Base-by-base conservation (phyloP, 116 monocot genomes). In the Dioscorea cayenensis region DNA sequence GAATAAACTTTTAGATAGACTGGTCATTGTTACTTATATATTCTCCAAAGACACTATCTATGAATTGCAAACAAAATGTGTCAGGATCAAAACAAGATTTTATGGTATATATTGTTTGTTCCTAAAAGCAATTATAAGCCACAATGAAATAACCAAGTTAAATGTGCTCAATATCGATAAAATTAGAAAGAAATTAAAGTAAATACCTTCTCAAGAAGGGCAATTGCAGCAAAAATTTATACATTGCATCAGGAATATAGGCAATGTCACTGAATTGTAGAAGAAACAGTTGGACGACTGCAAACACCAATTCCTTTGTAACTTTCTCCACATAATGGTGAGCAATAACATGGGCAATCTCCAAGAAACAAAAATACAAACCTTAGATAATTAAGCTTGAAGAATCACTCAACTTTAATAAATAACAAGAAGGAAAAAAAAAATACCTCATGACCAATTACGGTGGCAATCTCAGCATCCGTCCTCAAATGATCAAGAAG, bases 281-380 rank as follows among this genome's bases (percentile, higher is more conserved):
- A 16, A 92, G 20, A 73, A 95, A 52, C 60, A 95, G 19, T 75
- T 92, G 92, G 59, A 95, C 58, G 20, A 90, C 27, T 17, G 76
- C 66, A 71, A 92, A 72, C 95, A 90, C 90, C 72, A 92, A 66
- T 68, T 86, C 92, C 77, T 83, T 87, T 1, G 88, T 96, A 64
- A 96, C 90, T 72, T 69, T 76, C 49, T 96, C 96, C 0, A 90
- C 92, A 3, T 72, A 66, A 75, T 96, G 96, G 25, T 92, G 71
- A 5, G 96, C 96, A 77, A 96, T 82, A 23, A 84, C 87, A 78
- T 96, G 96, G 13, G 87, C 95, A 68, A 92, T 79, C 95, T 95
- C 38, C 49, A 49, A 61, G 2, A n/a, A 61, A 25, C 18, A 36
- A 25, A 36, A 25, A 25, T 25, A 25, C 25, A 25, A 25, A 25